Base-by-base conservation (phyloP, 495 filamentous ascomycete genomes). In the Delitschia confertaspora region DNA sequence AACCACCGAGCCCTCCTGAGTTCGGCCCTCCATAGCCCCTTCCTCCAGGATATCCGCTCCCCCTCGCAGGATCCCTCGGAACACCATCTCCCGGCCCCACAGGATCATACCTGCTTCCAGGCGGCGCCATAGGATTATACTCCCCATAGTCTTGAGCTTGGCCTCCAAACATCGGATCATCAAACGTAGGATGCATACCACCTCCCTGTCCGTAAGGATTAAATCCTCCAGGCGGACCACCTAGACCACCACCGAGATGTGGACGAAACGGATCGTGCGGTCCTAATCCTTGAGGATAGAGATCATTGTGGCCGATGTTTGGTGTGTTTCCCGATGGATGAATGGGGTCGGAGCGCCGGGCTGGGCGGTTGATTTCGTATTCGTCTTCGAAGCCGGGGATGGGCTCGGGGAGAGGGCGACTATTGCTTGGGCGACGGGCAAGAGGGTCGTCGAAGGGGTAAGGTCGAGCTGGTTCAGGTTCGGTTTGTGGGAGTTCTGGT, bases 171-270 rank as follows among this genome's bases (percentile, higher is more conserved):
- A 95, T 61, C 20, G 85, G 87, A 61, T 96, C 91, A 56, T 95
- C 86, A 55, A 93, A 88, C 0, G 86, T 93, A 0, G 91, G 91
- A 64, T 95, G 84, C 91, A 96, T 96, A 2, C 91, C 91, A 30
- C 80, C 76, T 3, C 73, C 74, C 0, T 76, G 75, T 26, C 61
- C 59, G 11, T 70, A 69, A n/a, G n/a, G n/a, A n/a, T n/a, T n/a
- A n/a, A n/a, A n/a, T n/a, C n/a, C n/a, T n/a, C n/a, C n/a, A n/a
- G n/a, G n/a, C 23, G 68, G 58, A 1, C 76, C 66, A 42, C 72
- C 71, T 2, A 64, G 40, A 11, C 65, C 65, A 27, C 65, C 67
- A 14, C 72, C 66, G 1, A 86, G 71, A 8, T 71, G 67, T 5
- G 78, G 78, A 14, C 82, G 63, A 3, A 95, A 56, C 1, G 88